Evolutionary conservation across 1,284 basidiomycete species (phyloP).

Genomic region (Microbotryum saponariae): DNA sequence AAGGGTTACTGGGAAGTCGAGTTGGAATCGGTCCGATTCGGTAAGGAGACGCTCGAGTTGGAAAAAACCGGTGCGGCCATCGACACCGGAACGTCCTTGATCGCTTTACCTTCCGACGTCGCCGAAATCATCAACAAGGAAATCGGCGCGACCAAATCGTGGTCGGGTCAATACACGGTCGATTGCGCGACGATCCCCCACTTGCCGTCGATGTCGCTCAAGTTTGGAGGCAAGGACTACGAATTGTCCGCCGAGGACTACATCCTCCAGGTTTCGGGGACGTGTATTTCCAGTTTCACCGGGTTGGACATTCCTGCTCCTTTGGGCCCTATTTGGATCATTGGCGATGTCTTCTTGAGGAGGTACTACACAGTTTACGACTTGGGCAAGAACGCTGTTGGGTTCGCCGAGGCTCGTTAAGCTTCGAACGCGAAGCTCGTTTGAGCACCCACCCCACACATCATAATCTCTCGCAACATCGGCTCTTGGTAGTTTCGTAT

Average conservation of each 20-base stretch:
- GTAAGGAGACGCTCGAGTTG: constrained; percentile 70
- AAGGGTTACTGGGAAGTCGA: constrained; percentile 83
- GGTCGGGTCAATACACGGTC: constrained; percentile 90
- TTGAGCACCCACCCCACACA: too few species aligned
- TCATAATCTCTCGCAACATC: too few species aligned
- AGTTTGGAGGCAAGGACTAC: constrained; percentile 60
- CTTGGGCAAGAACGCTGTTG: constrained; percentile 61
- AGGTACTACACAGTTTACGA: constrained; percentile 79
- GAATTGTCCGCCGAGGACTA: constrained; percentile 49
- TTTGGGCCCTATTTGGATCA: constrained; percentile 81
- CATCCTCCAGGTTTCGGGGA: constrained; percentile 75
- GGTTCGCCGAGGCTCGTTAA: constrained; percentile 58
- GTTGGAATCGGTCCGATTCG: constrained; percentile 44
- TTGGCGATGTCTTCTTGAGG: constrained; percentile 46
- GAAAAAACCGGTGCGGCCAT: constrained; percentile 85
- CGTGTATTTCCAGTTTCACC: constrained; percentile 90
- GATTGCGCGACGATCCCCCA: constrained; percentile 75
- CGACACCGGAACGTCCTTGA: constrained; percentile 88
- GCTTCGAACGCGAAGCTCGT: constrained; percentile 5
- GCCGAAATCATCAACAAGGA: constrained; percentile 97
- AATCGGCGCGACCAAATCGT: constrained; percentile 69
- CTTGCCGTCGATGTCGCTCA: constrained; percentile 82
- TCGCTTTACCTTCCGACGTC: constrained; percentile 84
- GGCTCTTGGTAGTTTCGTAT: too few species aligned
- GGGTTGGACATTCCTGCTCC: constrained; percentile 83